Base-by-base conservation (phyloP, 1,284 basidiomycete genomes). In the Puccinia hordei region DNA sequence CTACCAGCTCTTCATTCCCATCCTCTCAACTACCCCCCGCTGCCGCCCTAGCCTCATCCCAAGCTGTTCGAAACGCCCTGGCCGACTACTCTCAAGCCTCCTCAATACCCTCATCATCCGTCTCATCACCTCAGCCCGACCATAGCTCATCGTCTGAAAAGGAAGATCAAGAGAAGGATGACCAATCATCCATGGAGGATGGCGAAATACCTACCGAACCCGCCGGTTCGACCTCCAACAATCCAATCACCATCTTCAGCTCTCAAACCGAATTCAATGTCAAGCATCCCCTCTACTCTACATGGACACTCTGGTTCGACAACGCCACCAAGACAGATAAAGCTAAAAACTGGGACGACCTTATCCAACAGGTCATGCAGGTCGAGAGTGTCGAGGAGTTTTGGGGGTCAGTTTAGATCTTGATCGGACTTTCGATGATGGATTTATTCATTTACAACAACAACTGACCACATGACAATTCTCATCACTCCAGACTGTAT, bases 301-400 rank as follows among this genome's bases (percentile, higher is more conserved):
- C 91, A n/a, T 97, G 95, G 95, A 97, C 94, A 8, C 90, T 98
- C 65, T 97, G 93, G 93, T 98, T 96, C 86, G 95, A 97, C 86
- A 95, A 94, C 69, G 93, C 93, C 2, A 89, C 77, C 61, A 82
- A 82, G 78, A 72, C 81, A 80, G 82, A 84, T 81, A 91, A 91
- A 77, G 91, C 91, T 30, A 90, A 91, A 84, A 92, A 92, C 51
- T 98, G 95, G 95, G 95, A 97, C 92, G 95, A 97, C 84, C 93
- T 96, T 85, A 95, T 98, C 85, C 94, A 95, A 85, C 91, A 92
- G 82, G 93, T 98, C 79, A 94, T 97, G 85, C 91, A 89, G 82
- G 95, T 98, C 85, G 92, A 95, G 85, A 93, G 92, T 82, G 94
- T 98, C 35, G 95, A 98, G 87, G 95, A 97, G 86, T 98, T 98